A percentile compares a stretch with the other conserved stretches of the same genome.
Evolutionary conservation across 495 filamentous ascomycete genomes (phyloP).

Genomic region (Penicillium salamii): DNA sequence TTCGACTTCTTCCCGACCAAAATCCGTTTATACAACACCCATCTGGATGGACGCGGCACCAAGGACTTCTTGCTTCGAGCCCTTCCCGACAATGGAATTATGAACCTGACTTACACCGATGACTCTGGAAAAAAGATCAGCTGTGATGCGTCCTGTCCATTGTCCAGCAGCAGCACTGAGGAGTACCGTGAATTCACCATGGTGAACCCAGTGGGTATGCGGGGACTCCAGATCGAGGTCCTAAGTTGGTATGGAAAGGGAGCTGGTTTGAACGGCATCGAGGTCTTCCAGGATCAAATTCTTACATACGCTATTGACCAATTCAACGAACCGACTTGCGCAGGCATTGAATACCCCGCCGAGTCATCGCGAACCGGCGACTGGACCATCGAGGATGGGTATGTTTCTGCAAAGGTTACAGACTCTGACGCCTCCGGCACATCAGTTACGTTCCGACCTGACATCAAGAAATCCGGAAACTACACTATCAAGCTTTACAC

Average conservation of each 20-base stretch:
- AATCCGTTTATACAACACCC: slow-evolving; percentile 86
- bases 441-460: slow-evolving; percentile 73
- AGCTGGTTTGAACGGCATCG: slow-evolving; percentile 82
- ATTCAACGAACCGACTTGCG: slow-evolving; percentile 87
- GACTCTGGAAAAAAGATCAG: slow-evolving; percentile 57
- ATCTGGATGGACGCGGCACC: slow-evolving; percentile 80
- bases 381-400: slow-evolving; percentile 72
- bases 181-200: slow-evolving; percentile 87
- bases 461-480: slow-evolving; percentile 85
- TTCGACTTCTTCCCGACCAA: slow-evolving; percentile 84
- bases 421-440: slow-evolving; percentile 50
- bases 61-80: slow-evolving; percentile 80
- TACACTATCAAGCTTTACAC: slow-evolving; percentile 88
- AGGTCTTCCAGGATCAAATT: slow-evolving; percentile 86
- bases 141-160: slow-evolving; percentile 77
- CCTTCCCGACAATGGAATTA: slow-evolving; percentile 82
- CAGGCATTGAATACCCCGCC: slow-evolving; percentile 61
- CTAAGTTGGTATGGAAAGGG: slow-evolving; percentile 81
- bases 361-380: slow-evolving; percentile 64
- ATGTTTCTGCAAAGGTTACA: slow-evolving; percentile 66
- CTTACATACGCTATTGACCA: slow-evolving; percentile 77
- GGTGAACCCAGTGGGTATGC: slow-evolving; percentile 85
- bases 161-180: slow-evolving; percentile 62
- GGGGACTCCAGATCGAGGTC: slow-evolving; percentile 81
- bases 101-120: slow-evolving; percentile 92